Conservation (phyloP, 192 early-diverging fungal species). For the Rhizoclosmatium globosum region DNA sequence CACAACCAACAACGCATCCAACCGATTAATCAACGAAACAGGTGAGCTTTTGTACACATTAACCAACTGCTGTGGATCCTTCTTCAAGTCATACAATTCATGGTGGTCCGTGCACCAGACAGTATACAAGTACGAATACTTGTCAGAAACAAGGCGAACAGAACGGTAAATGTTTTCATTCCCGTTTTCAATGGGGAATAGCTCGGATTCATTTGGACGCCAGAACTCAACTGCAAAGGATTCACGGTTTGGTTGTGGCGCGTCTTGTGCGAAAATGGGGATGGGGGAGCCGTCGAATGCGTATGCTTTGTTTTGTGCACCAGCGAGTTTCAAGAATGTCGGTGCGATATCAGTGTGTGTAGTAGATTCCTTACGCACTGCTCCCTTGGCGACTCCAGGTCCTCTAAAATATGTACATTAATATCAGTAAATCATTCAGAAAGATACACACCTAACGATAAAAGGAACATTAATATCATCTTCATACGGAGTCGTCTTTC, state of each 20-base stretch:
- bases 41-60: conserved; percentile 58
- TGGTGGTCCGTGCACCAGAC: conserved; percentile 31
- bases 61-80: conserved; percentile 66
- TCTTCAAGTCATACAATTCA: conserved; percentile 56
- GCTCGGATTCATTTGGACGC: background rate
- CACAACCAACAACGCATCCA: conserved; percentile 54
- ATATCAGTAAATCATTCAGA: too few relatives aligned
- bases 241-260: conserved; percentile 36
- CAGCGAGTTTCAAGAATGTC: conserved; percentile 65
- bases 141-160: background rate
- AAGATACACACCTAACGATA: too few relatives aligned
- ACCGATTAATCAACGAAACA: conserved; percentile 53
- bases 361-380: conserved; percentile 46
- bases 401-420: conserved; percentile 40
- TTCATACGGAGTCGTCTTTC: conserved; percentile 70
- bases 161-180: conserved; percentile 20
- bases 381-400: conserved; percentile 62
- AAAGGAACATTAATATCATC: conserved; percentile 66
- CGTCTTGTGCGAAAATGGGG: conserved; percentile 54
- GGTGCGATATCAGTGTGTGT: conserved; percentile 70
- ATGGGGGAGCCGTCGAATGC: conserved; percentile 65
- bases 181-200: background rate
- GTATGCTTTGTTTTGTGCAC: conserved; percentile 46
- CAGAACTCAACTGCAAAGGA: conserved; percentile 28
- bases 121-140: conserved; percentile 25